A percentile compares a stretch with the other conserved stretches of the same genome.
Conservation (phyloP, 1,139 yeast species). For the Lodderomyces orthopsilosis region DNA sequence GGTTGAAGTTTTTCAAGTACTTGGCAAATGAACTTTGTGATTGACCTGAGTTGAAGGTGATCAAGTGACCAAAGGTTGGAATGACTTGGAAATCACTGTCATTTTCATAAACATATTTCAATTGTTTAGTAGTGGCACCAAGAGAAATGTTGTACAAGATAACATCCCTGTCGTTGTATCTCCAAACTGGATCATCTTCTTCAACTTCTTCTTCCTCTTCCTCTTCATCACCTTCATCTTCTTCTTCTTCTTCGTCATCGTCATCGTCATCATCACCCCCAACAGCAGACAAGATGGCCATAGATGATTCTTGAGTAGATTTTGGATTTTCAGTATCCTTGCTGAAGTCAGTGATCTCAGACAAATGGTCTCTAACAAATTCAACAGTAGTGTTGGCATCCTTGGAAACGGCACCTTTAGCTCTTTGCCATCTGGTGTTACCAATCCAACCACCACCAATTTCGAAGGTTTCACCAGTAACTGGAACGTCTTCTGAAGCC, state of each 20-base stretch:
- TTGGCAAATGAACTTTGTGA: conserved; percentile 52
- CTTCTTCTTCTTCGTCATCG: conserved; percentile 47
- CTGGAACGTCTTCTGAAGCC: conserved; percentile 69
- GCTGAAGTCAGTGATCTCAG: conserved; percentile 62
- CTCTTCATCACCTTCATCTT: conserved; percentile 50
- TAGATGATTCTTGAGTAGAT: conserved; percentile 71
- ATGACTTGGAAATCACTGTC: conserved; percentile 79
- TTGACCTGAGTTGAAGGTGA: conserved; percentile 53
- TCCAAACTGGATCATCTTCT: conserved; percentile 38
- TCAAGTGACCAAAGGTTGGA: conserved; percentile 90
- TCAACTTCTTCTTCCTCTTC: conserved; percentile 45
- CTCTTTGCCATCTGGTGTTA: conserved; percentile 92
- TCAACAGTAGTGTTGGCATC: conserved; percentile 63
- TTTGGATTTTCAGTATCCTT: conserved; percentile 58
- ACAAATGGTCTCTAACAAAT: conserved; percentile 66
- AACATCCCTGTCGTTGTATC: conserved; percentile 66
- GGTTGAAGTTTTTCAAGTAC: conserved; percentile 79
- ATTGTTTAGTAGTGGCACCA: conserved; percentile 79
- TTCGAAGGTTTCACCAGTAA: conserved; percentile 42
- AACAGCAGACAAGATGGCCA: conserved; percentile 71
- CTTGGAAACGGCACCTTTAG: conserved; percentile 74
- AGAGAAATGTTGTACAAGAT: conserved; percentile 86
- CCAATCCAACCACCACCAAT: conserved; percentile 92
- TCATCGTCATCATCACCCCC: conserved; percentile 50
- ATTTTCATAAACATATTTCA: conserved; percentile 78